Conservation (phyloP, 345 rosid species). For the Lepidium didymum region DNA sequence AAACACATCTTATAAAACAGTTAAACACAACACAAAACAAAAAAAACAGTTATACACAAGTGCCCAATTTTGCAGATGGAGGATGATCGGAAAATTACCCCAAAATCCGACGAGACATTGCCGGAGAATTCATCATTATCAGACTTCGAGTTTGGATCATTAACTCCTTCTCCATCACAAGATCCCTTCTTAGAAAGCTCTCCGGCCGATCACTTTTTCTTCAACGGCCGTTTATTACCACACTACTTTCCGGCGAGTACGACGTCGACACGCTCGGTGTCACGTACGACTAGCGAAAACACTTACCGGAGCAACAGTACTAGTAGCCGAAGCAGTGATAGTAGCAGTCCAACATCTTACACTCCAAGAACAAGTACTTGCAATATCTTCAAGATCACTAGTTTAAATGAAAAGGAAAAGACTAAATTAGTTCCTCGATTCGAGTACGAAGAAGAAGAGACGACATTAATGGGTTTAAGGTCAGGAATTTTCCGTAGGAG, state of each 20-base stretch:
- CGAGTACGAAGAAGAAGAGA: not conserved
- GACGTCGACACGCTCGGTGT: conserved; percentile 21
- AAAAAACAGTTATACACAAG: too few relatives aligned
- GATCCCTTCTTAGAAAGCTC: conserved; percentile 43
- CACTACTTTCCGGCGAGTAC: conserved; percentile 47
- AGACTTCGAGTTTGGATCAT: conserved; percentile 64
- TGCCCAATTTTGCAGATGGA: conserved; percentile 1
- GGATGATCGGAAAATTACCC: conserved; percentile 28
- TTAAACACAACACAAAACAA: not conserved
- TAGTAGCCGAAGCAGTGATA: conserved; percentile 62
- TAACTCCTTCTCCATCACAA: conserved; percentile 51
- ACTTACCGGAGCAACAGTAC: conserved; percentile 64
- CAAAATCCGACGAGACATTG: conserved; percentile 25
- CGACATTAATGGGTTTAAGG: not conserved
- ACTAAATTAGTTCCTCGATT: conserved; percentile 18
- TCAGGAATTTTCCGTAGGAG: not conserved
- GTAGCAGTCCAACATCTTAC: conserved; percentile 42
- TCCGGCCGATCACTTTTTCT: conserved; percentile 82
- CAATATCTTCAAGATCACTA: conserved; percentile 24
- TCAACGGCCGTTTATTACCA: conserved; percentile 72
- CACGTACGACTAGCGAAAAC: conserved; percentile 49
- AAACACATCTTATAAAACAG: conserved; percentile 11
- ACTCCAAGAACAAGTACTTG: conserved; percentile 48
- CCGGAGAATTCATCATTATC: conserved; percentile 9
- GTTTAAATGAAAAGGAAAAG: conserved; percentile 18